phyloP scores from a whole-genome alignment of 176 grass and related monocot genomes.

The Zizania latifolia region DNA sequence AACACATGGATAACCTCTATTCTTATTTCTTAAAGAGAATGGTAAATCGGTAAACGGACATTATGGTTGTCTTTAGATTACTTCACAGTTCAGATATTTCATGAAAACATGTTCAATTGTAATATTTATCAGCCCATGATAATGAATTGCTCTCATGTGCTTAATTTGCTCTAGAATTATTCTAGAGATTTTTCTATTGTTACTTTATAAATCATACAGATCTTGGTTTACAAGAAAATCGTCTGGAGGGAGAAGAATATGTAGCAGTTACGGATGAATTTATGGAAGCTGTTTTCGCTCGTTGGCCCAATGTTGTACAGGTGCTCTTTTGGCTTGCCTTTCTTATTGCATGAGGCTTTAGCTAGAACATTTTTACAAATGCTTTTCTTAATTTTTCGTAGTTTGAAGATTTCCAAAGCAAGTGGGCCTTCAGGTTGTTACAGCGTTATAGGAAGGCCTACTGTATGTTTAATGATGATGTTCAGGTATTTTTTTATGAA shows the following conservation, averaged over 20 bases:
- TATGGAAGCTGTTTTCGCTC: conserved; percentile 94
- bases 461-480: conserved; percentile 99
- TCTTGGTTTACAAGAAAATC: conserved; percentile 84
- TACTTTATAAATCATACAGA: conserved; percentile 36
- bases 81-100: background rate
- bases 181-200: conserved; percentile 12
- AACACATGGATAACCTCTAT: too few relatives aligned
- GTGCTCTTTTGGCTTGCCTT: conserved; percentile 30
- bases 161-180: conserved; percentile 27
- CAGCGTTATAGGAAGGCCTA: conserved; percentile 85
- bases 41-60: background rate
- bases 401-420: conserved; percentile 99
- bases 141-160: background rate
- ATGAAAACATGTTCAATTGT: background rate
- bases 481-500: conserved; percentile 57
- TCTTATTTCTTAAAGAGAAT: background rate
- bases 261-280: conserved; percentile 95
- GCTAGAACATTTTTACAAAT: background rate
- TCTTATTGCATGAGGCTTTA: conserved; percentile 1
- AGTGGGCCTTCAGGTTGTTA: conserved; percentile 95
- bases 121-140: background rate
- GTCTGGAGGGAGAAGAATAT: conserved; percentile 96
- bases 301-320: conserved; percentile 98
- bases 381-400: conserved; percentile 25
- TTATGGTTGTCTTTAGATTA: conserved; percentile 10